Conservation (phyloP, 2,329 filamentous ascomycete genomes). For the Colletotrichum magnum region DNA sequence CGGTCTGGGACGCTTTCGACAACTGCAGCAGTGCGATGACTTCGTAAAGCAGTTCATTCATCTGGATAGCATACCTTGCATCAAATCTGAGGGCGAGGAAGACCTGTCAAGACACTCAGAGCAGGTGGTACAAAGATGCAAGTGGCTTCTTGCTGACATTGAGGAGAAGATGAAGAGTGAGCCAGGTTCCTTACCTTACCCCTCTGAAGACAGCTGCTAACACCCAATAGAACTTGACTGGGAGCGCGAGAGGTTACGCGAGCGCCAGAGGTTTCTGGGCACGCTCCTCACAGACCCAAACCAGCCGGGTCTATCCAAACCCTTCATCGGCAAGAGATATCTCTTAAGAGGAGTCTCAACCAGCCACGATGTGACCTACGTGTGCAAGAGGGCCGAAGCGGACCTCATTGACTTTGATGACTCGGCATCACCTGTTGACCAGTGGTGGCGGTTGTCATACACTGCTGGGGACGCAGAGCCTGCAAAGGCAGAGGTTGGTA, state of each 20-base stretch:
- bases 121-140: conserved; percentile 51
- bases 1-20: conserved; percentile 51
- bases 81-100: conserved; percentile 52
- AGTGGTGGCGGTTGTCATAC: conserved; percentile 71
- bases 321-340: conserved; percentile 62
- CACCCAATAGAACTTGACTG: conserved; percentile 46
- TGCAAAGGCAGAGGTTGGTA: conserved; percentile 64
- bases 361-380: conserved; percentile 62
- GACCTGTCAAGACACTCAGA: conserved; percentile 49
- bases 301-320: conserved; percentile 52
- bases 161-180: conserved; percentile 54
- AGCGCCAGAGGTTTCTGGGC: conserved; percentile 56
- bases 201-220: conserved; percentile 41
- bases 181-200: conserved; percentile 25
- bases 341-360: conserved; percentile 67
- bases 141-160: conserved; percentile 52
- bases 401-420: conserved; percentile 60
- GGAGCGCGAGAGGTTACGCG: conserved; percentile 50
- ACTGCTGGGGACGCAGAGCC: conserved; percentile 55
- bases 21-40: conserved; percentile 55
- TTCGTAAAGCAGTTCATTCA: conserved; percentile 56
- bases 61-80: conserved; percentile 55
- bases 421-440: conserved; percentile 53
- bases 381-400: conserved; percentile 60
- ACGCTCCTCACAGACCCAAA: conserved; percentile 56